A percentile compares a stretch with the other conserved stretches of the same genome.
Evolutionary conservation across 345 rosid species (phyloP).

Genomic region (Bruguiera gymnorhiza): DNA sequence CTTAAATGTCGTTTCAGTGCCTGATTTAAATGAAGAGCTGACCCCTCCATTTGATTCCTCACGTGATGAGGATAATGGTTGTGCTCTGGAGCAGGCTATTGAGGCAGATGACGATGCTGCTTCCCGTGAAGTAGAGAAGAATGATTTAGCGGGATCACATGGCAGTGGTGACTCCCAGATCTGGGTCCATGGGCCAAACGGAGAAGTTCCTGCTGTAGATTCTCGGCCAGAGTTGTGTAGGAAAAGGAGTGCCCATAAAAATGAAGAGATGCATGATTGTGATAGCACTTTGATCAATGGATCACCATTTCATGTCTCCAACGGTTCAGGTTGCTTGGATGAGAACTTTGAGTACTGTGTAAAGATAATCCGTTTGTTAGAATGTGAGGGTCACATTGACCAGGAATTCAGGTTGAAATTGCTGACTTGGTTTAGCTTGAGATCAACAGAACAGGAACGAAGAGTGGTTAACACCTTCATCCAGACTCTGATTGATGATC

Average conservation of each 20-base stretch:
- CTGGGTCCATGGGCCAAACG: conserved; percentile 40
- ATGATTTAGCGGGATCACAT: conserved; percentile 52
- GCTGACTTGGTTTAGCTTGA: conserved; percentile 91
- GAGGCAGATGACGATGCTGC: conserved; percentile 75
- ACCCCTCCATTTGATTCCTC: conserved; percentile 79
- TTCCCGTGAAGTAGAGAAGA: conserved; percentile 59
- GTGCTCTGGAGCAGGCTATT: conserved; percentile 52
- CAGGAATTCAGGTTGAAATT: conserved; percentile 79
- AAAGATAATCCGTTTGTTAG: conserved; percentile 76
- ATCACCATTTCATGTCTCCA: conserved; percentile 47
- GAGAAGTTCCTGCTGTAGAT: conserved; percentile 60
- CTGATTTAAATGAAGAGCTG: conserved; percentile 86
- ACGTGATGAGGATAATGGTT: conserved; percentile 78
- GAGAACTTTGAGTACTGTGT: conserved; percentile 83
- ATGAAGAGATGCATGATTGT: conserved; percentile 73
- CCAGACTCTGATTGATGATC: conserved; percentile 82
- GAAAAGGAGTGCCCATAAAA: conserved; percentile 49
- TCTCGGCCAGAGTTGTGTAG: conserved; percentile 57
- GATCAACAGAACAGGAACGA: conserved; percentile 79
- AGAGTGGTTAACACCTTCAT: conserved; percentile 86
- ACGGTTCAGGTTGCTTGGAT: conserved; percentile 55
- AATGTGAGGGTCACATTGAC: conserved; percentile 70
- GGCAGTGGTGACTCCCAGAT: conserved; percentile 57
- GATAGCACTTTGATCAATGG: conserved; percentile 76
- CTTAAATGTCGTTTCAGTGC: conserved; percentile 76